phyloP scores from a whole-genome alignment of 2,329 filamentous ascomycete species.

The Talaromyces sp. region DNA sequence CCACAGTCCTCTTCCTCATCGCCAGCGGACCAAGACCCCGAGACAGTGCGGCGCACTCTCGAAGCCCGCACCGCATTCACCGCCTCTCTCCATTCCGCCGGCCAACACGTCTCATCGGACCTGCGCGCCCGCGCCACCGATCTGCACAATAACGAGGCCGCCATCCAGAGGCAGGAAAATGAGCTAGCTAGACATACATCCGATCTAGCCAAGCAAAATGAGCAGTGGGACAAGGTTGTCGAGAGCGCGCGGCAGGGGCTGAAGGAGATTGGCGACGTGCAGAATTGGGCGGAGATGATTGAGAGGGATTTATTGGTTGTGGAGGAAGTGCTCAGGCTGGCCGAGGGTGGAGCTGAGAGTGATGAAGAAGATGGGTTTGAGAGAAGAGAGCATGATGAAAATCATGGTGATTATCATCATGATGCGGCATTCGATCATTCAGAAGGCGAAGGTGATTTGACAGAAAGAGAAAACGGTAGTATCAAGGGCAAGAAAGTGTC shows the following conservation, averaged over 20 bases:
- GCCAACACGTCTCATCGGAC: slow-evolving; percentile 46
- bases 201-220: slow-evolving; percentile 47
- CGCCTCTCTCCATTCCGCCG: slow-evolving; percentile 37
- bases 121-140: slow-evolving; percentile 50
- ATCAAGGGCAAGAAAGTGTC: slow-evolving; percentile 5
- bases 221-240: slow-evolving; percentile 48
- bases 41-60: slow-evolving; percentile 22
- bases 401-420: neutral
- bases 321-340: slow-evolving; percentile 36
- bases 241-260: slow-evolving; percentile 51
- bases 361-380: neutral
- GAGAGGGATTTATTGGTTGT: slow-evolving; percentile 42
- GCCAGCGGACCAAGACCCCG: slow-evolving; percentile 1
- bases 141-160: slow-evolving; percentile 50
- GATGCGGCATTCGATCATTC: neutral
- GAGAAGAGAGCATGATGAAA: neutral
- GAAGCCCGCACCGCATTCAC: slow-evolving; percentile 41
- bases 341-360: slow-evolving; percentile 14
- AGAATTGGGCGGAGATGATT: slow-evolving; percentile 61
- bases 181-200: slow-evolving; percentile 47
- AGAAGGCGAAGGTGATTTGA: slow-evolving; percentile 5
- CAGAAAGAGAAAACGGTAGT: slow-evolving; percentile 3
- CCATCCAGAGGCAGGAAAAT: slow-evolving; percentile 51
- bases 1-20: slow-evolving; percentile 11
- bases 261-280: slow-evolving; percentile 59